Base-by-base conservation (phyloP, 441 rosid genomes). In the Pelargonium fulgidum region DNA sequence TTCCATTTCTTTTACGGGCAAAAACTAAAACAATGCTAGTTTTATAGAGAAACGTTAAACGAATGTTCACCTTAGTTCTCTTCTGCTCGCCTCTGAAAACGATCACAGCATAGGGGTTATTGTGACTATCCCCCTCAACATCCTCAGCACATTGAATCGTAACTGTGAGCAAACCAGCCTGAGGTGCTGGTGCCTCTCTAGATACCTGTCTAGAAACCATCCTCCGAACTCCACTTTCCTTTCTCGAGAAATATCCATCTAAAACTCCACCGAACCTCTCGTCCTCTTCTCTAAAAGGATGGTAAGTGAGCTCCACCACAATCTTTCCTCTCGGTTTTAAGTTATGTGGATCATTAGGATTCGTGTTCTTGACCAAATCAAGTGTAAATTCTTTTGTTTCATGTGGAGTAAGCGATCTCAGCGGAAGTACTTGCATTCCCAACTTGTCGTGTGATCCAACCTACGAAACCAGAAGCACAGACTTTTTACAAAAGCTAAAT, bases 391-490 rank as follows among this genome's bases (percentile, higher is more conserved):
- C 76, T 68, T 75, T 77, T 1, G 78, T 76, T 70, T 83, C 82
- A 5, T 80, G 52, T 10, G 81, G 81, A 8, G 68, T 50, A 24
- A 85, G 75, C 39, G 62, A 58, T 29, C 58, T 68, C 66, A 81
- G 66, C 5, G 85, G 81, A 66, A 85, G 67, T 1, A 78, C 66
- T 47, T 85, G 83, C 81, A 83, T 81, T 59, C 86, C 89, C 70
- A 85, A 71, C 67, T 72, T 74, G 79, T 85, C 84, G 16, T 83
- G 85, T 65, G 67, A 26, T 3, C 89, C 85, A 2, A 83, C 76
- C 86, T 81, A 79, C 26, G 22, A 36, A 66, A 67, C 9, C 70
- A 47, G 14, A 22, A 62, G 41, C 16, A 22, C 64, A 17, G 67
- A 10, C 9, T 69, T 7, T 0, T 56, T 56, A 22, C 20, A 16